Conservation (phyloP, 1,284 basidiomycete species). For the Sutorius eximius region DNA sequence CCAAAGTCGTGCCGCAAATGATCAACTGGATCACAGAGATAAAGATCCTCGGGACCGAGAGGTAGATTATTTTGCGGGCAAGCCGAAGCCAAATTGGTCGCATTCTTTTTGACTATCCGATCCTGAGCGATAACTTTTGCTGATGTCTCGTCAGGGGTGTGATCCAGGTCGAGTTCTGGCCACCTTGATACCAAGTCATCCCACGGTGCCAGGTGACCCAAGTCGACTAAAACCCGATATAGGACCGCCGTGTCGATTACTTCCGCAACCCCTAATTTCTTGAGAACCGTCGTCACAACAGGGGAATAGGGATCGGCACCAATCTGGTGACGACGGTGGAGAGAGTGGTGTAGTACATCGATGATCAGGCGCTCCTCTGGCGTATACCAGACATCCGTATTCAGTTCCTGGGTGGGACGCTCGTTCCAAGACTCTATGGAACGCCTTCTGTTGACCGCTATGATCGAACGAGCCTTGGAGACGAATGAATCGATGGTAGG, state of each 20-base stretch:
- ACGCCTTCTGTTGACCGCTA: slow-evolving; percentile 32
- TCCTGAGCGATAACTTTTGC: slow-evolving; percentile 34
- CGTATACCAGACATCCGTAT: slow-evolving; percentile 49
- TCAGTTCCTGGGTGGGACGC: slow-evolving; percentile 32
- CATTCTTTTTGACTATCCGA: slow-evolving; percentile 35
- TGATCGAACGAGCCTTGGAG: slow-evolving; percentile 51
- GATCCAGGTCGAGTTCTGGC: slow-evolving; percentile 36
- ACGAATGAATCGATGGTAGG: slow-evolving; percentile 57
- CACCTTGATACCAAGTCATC: slow-evolving; percentile 55
- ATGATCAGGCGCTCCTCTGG: slow-evolving; percentile 65
- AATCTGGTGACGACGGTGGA: slow-evolving; percentile 58
- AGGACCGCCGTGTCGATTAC: slow-evolving; percentile 42
- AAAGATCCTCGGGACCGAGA: slow-evolving; percentile 59
- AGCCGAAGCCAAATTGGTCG: slow-evolving; percentile 8
- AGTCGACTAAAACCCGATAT: slow-evolving; percentile 54
- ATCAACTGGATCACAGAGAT: slow-evolving; percentile 57
- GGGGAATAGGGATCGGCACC: slow-evolving; percentile 65
- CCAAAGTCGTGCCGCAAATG: slow-evolving; percentile 85
- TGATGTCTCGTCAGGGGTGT: slow-evolving; percentile 37
- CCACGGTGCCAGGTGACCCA: slow-evolving; percentile 77
- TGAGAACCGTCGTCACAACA: slow-evolving; percentile 61
- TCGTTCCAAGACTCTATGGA: slow-evolving; percentile 37
- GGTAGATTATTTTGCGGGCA: slow-evolving; percentile 20
- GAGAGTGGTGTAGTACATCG: slow-evolving; percentile 60
- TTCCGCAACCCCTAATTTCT: slow-evolving; percentile 43